Percentiles rank a stretch among this genome's conserved stretches.
These are phyloP conservation scores for Cardamine chenopodiifolia DNA, from an alignment of 345 rosid genomes.

Conservation along the genomic window DNA sequence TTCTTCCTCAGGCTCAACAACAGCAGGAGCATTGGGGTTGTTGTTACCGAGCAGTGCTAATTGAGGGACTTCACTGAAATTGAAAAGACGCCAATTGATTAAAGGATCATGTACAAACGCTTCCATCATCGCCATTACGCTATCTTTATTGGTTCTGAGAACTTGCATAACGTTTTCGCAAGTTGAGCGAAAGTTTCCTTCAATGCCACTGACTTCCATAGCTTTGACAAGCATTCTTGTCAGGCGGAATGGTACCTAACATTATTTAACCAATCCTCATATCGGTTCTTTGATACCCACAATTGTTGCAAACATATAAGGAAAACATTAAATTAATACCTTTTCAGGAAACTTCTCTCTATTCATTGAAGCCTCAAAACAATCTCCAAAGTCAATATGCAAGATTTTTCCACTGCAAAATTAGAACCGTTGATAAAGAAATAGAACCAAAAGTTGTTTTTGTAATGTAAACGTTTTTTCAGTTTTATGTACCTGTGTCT, in stretches of 20 bases:
- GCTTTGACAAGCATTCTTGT: conserved; percentile 99
- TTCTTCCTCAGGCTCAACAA: conserved; percentile 49
- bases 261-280: not conserved
- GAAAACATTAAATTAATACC: conserved; percentile 42
- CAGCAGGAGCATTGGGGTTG: conserved; percentile 59
- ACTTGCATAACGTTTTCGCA: conserved; percentile 99
- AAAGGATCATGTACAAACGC: conserved; percentile 99
- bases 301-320: not conserved
- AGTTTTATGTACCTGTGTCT: conserved; percentile 69
- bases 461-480: conserved; percentile 1
- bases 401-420: conserved; percentile 86
- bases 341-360: conserved; percentile 98
- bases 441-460: conserved; percentile 15
- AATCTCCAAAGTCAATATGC: conserved; percentile 99
- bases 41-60: conserved; percentile 66
- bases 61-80: conserved; percentile 96
- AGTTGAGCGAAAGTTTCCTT: conserved; percentile 91
- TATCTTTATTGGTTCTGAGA: conserved; percentile 83
- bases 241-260: conserved; percentile 93
- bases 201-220: conserved; percentile 98
- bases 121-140: conserved; percentile 99
- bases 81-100: conserved; percentile 98
- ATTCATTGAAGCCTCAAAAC: conserved; percentile 99
- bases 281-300: conserved; percentile 6
- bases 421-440: conserved; percentile 23